phyloP scores from a whole-genome alignment of 2,329 filamentous ascomycete genomes.

The Alternaria infectoria region DNA sequence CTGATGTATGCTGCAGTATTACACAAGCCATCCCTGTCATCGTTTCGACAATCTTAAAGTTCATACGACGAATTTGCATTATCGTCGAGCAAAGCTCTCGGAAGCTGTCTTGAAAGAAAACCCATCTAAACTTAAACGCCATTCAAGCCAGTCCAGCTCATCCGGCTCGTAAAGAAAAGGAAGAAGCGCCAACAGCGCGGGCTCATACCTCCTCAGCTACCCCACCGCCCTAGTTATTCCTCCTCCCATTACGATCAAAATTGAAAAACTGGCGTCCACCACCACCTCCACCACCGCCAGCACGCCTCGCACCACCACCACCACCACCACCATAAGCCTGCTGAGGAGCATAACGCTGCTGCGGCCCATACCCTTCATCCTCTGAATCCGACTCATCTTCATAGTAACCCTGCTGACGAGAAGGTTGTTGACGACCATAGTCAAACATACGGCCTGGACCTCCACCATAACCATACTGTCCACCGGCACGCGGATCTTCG shows the following conservation, averaged over 20 bases:
- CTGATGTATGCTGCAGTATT: not conserved
- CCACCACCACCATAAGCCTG: not conserved
- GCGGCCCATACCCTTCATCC: not conserved
- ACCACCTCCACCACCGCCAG: not conserved
- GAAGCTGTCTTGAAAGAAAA: not conserved
- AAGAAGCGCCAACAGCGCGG: not conserved
- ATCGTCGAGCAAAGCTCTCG: not conserved
- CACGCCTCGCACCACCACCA: not conserved
- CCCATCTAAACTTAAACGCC: not conserved
- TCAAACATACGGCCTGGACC: not conserved
- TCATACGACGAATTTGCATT: not conserved
- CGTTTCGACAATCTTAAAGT: accelerated
- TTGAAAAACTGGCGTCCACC: not conserved
- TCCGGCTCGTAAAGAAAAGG: too few relatives aligned
- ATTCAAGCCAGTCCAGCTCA: not conserved
- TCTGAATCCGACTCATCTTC: not conserved
- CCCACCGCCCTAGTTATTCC: not conserved
- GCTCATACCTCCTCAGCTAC: not conserved
- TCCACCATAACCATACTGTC: not conserved
- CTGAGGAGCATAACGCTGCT: not conserved
- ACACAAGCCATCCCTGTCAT: not conserved
- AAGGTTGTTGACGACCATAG: not conserved
- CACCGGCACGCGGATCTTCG: not conserved
- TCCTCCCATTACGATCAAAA: not conserved
- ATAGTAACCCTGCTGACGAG: not conserved